Evolutionary conservation across 75 land plant species (phyloP).

Genomic region (Cunninghamia lanceolata): DNA sequence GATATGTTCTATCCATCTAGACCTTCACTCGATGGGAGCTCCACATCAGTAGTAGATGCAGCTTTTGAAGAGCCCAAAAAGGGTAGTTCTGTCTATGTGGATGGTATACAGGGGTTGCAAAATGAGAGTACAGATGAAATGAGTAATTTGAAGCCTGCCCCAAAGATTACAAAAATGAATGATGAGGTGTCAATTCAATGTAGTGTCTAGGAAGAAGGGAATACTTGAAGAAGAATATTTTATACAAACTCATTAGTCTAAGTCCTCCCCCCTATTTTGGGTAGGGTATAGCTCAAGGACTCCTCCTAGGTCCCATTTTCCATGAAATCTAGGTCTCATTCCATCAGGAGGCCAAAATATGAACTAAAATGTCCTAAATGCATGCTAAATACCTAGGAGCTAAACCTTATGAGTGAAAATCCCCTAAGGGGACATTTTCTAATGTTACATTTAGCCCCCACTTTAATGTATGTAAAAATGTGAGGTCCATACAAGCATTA

Average conservation of each 20-base stretch:
- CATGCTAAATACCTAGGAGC: too few relatives aligned
- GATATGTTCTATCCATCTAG: background rate
- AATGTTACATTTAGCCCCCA: too few relatives aligned
- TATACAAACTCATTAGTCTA: slow-evolving; percentile 57
- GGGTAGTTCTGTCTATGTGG: background rate
- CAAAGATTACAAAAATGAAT: background rate
- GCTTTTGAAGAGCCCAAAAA: background rate
- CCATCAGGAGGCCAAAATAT: too few relatives aligned
- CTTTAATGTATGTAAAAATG: too few relatives aligned
- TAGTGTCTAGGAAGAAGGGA: background rate
- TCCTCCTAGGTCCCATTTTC: too few relatives aligned
- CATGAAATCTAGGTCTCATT: too few relatives aligned
- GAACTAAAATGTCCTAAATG: too few relatives aligned
- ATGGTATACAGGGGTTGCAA: background rate
- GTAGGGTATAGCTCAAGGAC: too few relatives aligned
- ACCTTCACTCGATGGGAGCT: slow-evolving; percentile 2
- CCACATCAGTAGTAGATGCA: background rate
- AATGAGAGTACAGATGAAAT: background rate
- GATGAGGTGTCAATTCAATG: background rate
- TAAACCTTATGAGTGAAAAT: too few relatives aligned
- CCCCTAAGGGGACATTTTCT: too few relatives aligned
- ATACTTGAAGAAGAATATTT: slow-evolving; percentile 54
- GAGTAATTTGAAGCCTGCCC: background rate
- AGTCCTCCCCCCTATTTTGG: too few relatives aligned
- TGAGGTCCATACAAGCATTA: too few relatives aligned